These are phyloP conservation scores for Hericium coralloides DNA, from an alignment of 768 basidiomycete genomes.

Conservation along the genomic window DNA sequence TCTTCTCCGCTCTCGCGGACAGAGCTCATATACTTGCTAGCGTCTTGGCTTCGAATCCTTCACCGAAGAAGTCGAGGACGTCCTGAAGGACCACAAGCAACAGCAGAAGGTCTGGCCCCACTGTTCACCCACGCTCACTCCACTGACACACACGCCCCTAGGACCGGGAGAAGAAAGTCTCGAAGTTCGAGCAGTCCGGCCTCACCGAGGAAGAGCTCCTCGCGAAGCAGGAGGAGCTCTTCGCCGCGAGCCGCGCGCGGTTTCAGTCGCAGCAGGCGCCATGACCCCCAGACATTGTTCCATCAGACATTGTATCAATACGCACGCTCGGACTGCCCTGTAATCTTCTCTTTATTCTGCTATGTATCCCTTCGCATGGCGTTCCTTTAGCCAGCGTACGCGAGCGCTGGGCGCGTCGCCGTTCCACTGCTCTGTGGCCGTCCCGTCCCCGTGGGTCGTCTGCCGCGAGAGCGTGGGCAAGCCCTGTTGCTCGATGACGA, in stretches of 20 bases:
- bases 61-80: constrained; percentile 83
- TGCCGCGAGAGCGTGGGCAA: constrained; percentile 43
- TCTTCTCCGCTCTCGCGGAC: not conserved
- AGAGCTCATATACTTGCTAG: constrained; percentile 28
- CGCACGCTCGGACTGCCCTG: not conserved
- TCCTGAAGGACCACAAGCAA: constrained; percentile 93
- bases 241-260: constrained; percentile 84
- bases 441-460: not conserved
- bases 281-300: constrained; percentile 5
- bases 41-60: constrained; percentile 90
- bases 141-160: constrained; percentile 21
- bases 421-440: constrained; percentile 48
- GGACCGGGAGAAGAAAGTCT: constrained; percentile 90
- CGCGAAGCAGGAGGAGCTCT: constrained; percentile 82
- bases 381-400: constrained; percentile 41
- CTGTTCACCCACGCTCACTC: not conserved
- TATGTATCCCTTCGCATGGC: constrained; percentile 25
- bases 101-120: constrained; percentile 68
- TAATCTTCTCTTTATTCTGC: constrained; percentile 22
- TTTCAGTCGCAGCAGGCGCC: constrained; percentile 44
- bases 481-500: constrained; percentile 73
- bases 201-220: constrained; percentile 86
- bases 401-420: constrained; percentile 52
- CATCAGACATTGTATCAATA: constrained; percentile 1
- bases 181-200: constrained; percentile 82